Base-by-base conservation (phyloP, 768 basidiomycete genomes). In the Lentinus tigrinus region DNA sequence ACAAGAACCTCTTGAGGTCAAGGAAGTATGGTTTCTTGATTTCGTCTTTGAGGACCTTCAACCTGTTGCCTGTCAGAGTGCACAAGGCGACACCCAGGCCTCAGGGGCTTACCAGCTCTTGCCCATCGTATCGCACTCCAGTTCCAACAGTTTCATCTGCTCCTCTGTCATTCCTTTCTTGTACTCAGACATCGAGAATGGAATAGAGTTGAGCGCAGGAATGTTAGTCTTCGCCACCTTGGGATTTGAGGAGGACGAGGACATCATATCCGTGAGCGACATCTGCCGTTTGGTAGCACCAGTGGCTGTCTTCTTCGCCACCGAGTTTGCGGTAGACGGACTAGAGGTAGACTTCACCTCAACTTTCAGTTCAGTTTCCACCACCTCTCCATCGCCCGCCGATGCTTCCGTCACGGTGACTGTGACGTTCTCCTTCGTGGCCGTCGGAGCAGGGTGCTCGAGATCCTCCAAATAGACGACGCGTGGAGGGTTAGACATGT, bases 1-100 rank as follows among this genome's bases (percentile, higher is more conserved):
- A 85, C 19, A 93, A 77, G 63, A 85, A 91, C 52, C 76, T 73
- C 70, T 93, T 92, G 55, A 93, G 70, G 24, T 80, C 67, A 51
- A 92, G 72, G 65, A 93, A 93, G 71, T 92, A 93, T 0, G 88
- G 81, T 66, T 90, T 87, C 64, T 77, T 80, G 51, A 93, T 81
- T 67, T 93, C 91, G 58, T 85, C 81, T 61, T 85, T 83, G 54
- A 93, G 77, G 36, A 88, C 63, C 67, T 88, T 88, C 42, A 93
- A 75, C 91, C 89, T 92, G 61, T 36, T 27, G 44, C 14, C 5
- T 26, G 52, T 28, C 55, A 37, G 56, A 47, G 27, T n/a, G n/a
- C n/a, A n/a, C n/a, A n/a, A n/a, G n/a, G n/a, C n/a, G n/a, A n/a
- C n/a, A n/a, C n/a, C n/a, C n/a, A n/a, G n/a, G n/a, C n/a, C n/a